These are phyloP conservation scores for Radiomyces spectabilis DNA, from an alignment of 192 early-diverging fungal genomes.

Conservation along the genomic window DNA sequence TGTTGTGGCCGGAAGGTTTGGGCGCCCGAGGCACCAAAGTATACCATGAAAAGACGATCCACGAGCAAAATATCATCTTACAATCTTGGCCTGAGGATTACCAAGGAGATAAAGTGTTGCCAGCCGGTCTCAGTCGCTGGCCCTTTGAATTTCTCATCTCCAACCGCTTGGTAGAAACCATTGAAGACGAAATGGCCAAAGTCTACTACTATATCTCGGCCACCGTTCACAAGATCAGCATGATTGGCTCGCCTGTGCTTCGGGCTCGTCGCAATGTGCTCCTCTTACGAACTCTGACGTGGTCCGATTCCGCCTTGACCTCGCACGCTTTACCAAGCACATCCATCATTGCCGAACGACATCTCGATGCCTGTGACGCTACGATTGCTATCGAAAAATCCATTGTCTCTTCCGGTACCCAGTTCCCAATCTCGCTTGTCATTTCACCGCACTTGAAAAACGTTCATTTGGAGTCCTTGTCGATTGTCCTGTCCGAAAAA, in stretches of 20 bases:
- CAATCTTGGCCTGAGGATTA: slow-evolving; percentile 1
- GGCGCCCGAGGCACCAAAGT: slow-evolving; percentile 11
- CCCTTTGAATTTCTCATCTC: slow-evolving; percentile 23
- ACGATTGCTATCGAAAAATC: slow-evolving; percentile 17
- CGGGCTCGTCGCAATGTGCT: slow-evolving; percentile 9
- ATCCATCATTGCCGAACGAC: slow-evolving; percentile 9
- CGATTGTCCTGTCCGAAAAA: slow-evolving; percentile 11
- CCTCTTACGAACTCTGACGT: slow-evolving; percentile 7
- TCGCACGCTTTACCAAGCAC: slow-evolving; percentile 4
- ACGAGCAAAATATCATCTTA: slow-evolving; percentile 24
- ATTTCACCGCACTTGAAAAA: slow-evolving; percentile 11
- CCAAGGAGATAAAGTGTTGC: not conserved
- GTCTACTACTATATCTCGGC: slow-evolving; percentile 8
- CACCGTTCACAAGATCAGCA: slow-evolving; percentile 1
- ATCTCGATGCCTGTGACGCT: slow-evolving; percentile 8
- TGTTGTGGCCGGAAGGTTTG: slow-evolving; percentile 30
- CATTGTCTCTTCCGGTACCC: slow-evolving; percentile 18
- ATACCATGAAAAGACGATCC: slow-evolving; percentile 20
- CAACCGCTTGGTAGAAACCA: slow-evolving; percentile 17
- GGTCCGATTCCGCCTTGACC: slow-evolving; percentile 9
- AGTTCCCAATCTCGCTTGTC: slow-evolving; percentile 10
- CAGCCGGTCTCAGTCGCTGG: slow-evolving; percentile 13
- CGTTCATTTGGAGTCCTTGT: slow-evolving; percentile 12
- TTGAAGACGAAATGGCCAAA: slow-evolving; percentile 24
- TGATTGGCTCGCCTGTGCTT: slow-evolving; percentile 8